These are phyloP conservation scores for Globisporangium camurandrum DNA, from an alignment of 352 stramenopile species.

Conservation along the genomic window DNA sequence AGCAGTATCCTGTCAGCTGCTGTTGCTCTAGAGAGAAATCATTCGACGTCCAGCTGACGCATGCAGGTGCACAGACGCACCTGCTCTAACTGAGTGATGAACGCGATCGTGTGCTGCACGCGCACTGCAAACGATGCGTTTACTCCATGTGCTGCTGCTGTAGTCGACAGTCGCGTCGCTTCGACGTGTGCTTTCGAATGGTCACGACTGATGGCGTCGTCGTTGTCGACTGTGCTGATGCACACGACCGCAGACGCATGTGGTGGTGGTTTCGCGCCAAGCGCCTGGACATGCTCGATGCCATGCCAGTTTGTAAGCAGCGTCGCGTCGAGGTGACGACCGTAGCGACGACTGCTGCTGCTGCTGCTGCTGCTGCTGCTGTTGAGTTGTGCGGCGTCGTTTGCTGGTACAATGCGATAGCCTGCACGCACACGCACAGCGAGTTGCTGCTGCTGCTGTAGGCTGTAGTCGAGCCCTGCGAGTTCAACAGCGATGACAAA, in stretches of 20 bases:
- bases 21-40: too few relatives aligned
- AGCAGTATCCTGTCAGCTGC: too few relatives aligned
- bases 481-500: slow-evolving; percentile 10
- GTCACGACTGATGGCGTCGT: too few relatives aligned
- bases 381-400: neutral
- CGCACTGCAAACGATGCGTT: slow-evolving; percentile 6
- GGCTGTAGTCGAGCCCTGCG: neutral
- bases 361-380: too few relatives aligned
- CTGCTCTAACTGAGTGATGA: slow-evolving; percentile 7
- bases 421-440: slow-evolving; percentile 4
- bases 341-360: neutral
- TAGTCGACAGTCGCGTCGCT: neutral
- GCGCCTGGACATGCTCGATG: slow-evolving; percentile 12
- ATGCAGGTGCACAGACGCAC: slow-evolving; percentile 2
- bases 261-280: slow-evolving; percentile 8
- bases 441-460: slow-evolving; percentile 7
- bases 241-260: slow-evolving; percentile 9
- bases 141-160: neutral
- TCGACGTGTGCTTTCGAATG: neutral
- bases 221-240: neutral
- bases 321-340: neutral
- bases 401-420: neutral
- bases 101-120: slow-evolving; percentile 2
- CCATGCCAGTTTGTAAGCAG: slow-evolving; percentile 13
- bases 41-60: too few relatives aligned